Base-by-base conservation (phyloP, 2,329 filamentous ascomycete genomes). In the Calonectria pteridis region DNA sequence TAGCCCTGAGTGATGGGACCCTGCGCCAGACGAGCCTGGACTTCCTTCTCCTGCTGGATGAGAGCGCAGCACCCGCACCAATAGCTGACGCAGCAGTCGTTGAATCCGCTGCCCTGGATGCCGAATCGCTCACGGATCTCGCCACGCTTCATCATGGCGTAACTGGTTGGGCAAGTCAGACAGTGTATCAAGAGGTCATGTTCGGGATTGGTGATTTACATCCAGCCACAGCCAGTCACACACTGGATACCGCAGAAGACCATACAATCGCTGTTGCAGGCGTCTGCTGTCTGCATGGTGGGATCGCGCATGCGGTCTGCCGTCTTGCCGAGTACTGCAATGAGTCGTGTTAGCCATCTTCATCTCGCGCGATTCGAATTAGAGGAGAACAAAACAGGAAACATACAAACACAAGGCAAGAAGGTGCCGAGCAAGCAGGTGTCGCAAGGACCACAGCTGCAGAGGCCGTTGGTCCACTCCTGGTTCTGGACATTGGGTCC, bases 11-110 rank as follows among this genome's bases (percentile, higher is more conserved):
- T 82, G 64, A 82, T 73, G 62, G 81, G 80, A 2, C 77, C 78
- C 23, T 75, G 76, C 13, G 79, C 74, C 73, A 80, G 53, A 77
- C 80, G 70, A 77, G 77, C 37, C 76, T 80, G 78, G 75, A 88
- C 86, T 78, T 92, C 90, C 76, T 90, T 90, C 72, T 91, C 89
- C 70, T 91, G 86, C 84, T 92, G 91, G 75, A 91, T 85, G 71
- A 91, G 81, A 7, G 86, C 85, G 78, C 90, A 92, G 85, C 89
- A 91, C 43, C 84, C 80, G 80, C 90, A 92, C 84, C 87, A 92
- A 81, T 84, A 91, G 18, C 87, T 83, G n/a, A 83, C 81, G 77
- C 87, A 88, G 83, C 86, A 92, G 80, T 92, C 90, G 40, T 82
- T 82, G 72, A 81, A 81, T 46, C 84, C 85, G 62, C 83, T 85